Evolutionary conservation across 2,329 filamentous ascomycete species (phyloP), one percentile per base, ranked within the genome.

Genomic region (Cladophialophora carrionii): DNA sequence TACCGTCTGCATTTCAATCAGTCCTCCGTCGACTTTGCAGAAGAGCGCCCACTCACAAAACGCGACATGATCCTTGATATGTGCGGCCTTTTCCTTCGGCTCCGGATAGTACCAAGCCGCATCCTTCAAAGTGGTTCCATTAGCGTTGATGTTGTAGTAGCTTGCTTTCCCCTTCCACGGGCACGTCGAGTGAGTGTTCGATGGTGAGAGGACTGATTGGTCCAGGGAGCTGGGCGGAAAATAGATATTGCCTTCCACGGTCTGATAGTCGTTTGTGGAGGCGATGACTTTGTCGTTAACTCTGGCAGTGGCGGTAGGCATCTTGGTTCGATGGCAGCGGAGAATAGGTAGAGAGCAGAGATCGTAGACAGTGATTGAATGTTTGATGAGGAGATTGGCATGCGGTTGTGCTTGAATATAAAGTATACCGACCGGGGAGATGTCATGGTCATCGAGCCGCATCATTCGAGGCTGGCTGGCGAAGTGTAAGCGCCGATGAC

Each of bases 211-310:
- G 68, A 77, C 68, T 1, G 73, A 77, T 62, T 81, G 76, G 37
- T 77, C 74, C 66, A 85, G 73, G 7, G 80, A 74, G 7, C 78
- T 76, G 0, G 79, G 80, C 49, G 81, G 81, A 71, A 84, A 83
- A 72, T 87, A 87, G 65, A 86, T 79, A 73, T 86, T 86, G 29
- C 84, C 84, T 69, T 87, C 85, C 37, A 87, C 83, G 31, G 81
- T 78, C 70, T 85, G 82, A 76, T 80, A 85, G 17, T 75, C 76
- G 51, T 82, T 78, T 0, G 81, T 74, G 70, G 83, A 79, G 65
- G 85, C 85, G 59, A 87, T 73, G 41, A 80, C 71, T 57, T 77
- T 78, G 68, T 80, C 82, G 70, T 82, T 79, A 57, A 85, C 73
- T 29, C 77, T 79, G 51, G 85, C 85, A 57, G 74, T 79, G 58